Conservation (phyloP, 2,329 filamentous ascomycete species). For the Talaromyces marneffei region DNA sequence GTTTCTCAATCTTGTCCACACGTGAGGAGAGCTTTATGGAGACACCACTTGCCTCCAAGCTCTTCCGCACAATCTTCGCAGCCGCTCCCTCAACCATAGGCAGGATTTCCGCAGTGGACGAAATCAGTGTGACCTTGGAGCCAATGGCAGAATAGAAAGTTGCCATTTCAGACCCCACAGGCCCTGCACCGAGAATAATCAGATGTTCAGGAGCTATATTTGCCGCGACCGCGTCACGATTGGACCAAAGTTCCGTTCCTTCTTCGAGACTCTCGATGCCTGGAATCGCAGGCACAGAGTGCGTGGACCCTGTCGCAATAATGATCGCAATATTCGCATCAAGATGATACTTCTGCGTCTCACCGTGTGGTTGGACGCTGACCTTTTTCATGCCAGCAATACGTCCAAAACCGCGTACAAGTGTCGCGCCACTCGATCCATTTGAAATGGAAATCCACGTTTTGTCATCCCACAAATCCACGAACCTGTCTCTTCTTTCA, state of each 20-base stretch:
- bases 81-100: not conserved
- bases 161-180: not conserved
- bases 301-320: not conserved
- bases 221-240: not conserved
- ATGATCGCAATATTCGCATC: not conserved
- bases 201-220: not conserved
- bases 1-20: not conserved
- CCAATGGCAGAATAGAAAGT: slow-evolving; percentile 1
- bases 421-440: not conserved
- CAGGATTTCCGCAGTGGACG: not conserved
- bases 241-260: not conserved
- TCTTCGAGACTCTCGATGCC: not conserved
- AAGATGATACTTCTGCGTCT: not conserved
- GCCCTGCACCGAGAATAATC: not conserved
- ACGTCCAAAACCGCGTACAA: not conserved
- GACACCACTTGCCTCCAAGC: not conserved
- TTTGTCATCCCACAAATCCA: not conserved
- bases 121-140: not conserved
- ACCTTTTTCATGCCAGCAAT: not conserved
- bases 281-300: not conserved
- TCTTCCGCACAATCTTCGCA: not conserved
- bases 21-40: not conserved
- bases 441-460: not conserved
- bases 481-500: not conserved
- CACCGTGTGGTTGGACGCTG: not conserved